Evolutionary conservation across 2,329 filamentous ascomycete species (phyloP), one percentile per base, ranked within the genome.

Genomic region (Sphaceloma murrayae): DNA sequence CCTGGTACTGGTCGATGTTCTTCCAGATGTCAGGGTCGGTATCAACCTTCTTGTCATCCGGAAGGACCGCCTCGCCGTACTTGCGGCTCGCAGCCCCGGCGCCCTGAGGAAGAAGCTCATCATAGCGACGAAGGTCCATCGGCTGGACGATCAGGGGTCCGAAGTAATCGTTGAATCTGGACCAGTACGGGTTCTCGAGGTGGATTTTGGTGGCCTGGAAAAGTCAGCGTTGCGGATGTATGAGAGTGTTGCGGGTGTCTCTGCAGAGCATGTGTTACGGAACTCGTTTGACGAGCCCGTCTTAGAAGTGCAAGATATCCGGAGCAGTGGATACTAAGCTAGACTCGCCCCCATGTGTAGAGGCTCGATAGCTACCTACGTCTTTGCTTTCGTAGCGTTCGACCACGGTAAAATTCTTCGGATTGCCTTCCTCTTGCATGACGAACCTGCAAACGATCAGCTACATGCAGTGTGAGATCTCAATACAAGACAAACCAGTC

Each of bases 101-200:
- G 13, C 31, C 42, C 8, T 32, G 22, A 4, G 30, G 31, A 2
- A 34, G 30, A 4, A 82, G 60, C 62, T 86, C 82, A 59, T 83
- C 76, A 51, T 76, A 72, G 34, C 81, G 67, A 44, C 79, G 67
- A 49, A 85, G 59, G 58, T 85, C 81, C 79, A 85, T 85, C 6
- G 73, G 69, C 58, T 70, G 72, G 52, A 78, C 80, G 40, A 86
- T 63, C 47, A 85, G 58, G 2, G 81, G 82, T 36, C 77, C 67
- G 21, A 85, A 80, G 54, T 84, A 85, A 4, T 79, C 78, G 58
- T 85, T 80, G 54, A 85, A 85, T 1, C 80, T 83, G 67, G 82
- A 73, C 78, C 78, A 83, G 68, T 83, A 83, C 0, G 79, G 79
- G 62, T 83, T 83, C 56, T 65, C 62, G 5, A 69, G 59, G 48